phyloP scores from a whole-genome alignment of 139 green algal genomes.

The Haematococcus sp. region DNA sequence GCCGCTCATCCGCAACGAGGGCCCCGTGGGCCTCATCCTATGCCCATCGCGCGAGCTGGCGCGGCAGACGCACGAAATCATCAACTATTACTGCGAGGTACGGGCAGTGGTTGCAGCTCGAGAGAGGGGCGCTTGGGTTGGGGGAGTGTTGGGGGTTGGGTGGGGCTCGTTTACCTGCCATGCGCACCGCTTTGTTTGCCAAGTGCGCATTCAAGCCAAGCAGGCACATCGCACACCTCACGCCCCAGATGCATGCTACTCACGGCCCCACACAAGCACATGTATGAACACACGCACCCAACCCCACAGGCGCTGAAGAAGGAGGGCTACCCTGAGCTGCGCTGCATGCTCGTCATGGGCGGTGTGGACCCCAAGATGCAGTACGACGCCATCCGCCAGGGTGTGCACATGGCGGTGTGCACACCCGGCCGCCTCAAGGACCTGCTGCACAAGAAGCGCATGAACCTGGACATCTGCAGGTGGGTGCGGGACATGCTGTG shows the following conservation, averaged over 20 bases:
- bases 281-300: too few relatives aligned
- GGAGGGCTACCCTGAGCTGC: conserved; percentile 74
- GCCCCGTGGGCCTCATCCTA: conserved; percentile 88
- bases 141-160: neutral
- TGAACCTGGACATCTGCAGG: conserved; percentile 85
- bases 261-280: too few relatives aligned
- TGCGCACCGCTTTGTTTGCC: too few relatives aligned
- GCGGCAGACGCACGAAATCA: conserved; percentile 83
- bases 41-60: conserved; percentile 95
- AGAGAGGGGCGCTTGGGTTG: neutral
- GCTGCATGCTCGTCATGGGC: conserved; percentile 88
- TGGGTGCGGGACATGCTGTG: conserved; percentile 11
- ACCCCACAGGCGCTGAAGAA: conserved; percentile 44
- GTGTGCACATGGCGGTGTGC: conserved; percentile 90
- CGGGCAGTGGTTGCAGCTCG: too few relatives aligned
- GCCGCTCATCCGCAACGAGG: conserved; percentile 81
- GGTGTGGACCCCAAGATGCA: conserved; percentile 67
- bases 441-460: conserved; percentile 85
- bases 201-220: too few relatives aligned
- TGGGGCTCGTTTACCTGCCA: too few relatives aligned
- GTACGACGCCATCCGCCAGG: conserved; percentile 42
- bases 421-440: conserved; percentile 95
- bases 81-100: conserved; percentile 59
- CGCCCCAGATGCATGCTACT: too few relatives aligned
- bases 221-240: too few relatives aligned